These are phyloP conservation scores for Fusarium kyushuense DNA, from an alignment of 2,329 filamentous ascomycete genomes.

Conservation along the genomic window DNA sequence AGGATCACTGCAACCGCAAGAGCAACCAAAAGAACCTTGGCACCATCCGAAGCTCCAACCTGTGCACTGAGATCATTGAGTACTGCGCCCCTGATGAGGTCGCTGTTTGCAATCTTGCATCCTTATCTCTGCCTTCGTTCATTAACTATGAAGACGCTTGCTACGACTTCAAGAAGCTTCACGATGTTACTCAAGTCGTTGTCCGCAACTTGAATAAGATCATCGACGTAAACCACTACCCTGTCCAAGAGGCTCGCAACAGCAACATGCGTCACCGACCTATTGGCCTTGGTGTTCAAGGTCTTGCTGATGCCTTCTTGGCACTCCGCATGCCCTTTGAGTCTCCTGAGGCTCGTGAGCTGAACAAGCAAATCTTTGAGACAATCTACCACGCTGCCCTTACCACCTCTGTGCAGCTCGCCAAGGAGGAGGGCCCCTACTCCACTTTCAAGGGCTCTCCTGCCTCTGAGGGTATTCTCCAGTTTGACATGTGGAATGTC, in stretches of 20 bases:
- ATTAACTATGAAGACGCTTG: slow-evolving; percentile 86
- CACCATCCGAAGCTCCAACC: slow-evolving; percentile 97
- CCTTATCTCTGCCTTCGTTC: slow-evolving; percentile 89
- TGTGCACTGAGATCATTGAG: slow-evolving; percentile 99
- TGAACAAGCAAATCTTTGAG: slow-evolving; percentile 99
- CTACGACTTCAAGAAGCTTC: slow-evolving; percentile 97
- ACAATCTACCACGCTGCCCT: slow-evolving; percentile 98
- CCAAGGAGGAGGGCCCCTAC: slow-evolving; percentile 86
- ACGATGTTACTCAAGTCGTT: slow-evolving; percentile 92
- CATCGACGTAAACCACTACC: slow-evolving; percentile 98
- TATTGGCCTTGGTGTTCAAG: slow-evolving; percentile 96
- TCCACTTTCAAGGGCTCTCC: slow-evolving; percentile 93
- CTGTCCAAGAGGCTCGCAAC: slow-evolving; percentile 91
- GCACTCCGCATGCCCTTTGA: slow-evolving; percentile 97
- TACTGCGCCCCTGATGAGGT: slow-evolving; percentile 98
- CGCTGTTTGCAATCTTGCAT: slow-evolving; percentile 97
- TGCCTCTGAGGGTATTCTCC: slow-evolving; percentile 92
- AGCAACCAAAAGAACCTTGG: slow-evolving; percentile 99
- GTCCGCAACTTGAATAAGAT: slow-evolving; percentile 98
- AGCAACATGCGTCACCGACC: slow-evolving; percentile 98
- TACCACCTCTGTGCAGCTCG: slow-evolving; percentile 88
- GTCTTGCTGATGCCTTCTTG: slow-evolving; percentile 97
- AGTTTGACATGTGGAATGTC: slow-evolving; percentile 99
- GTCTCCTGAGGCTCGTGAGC: slow-evolving; percentile 89
- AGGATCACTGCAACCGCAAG: slow-evolving; percentile 98